Evolutionary conservation across 2,329 filamentous ascomycete genomes (phyloP), one percentile per base, ranked within the genome.

Genomic region (Neurospora sp.): DNA sequence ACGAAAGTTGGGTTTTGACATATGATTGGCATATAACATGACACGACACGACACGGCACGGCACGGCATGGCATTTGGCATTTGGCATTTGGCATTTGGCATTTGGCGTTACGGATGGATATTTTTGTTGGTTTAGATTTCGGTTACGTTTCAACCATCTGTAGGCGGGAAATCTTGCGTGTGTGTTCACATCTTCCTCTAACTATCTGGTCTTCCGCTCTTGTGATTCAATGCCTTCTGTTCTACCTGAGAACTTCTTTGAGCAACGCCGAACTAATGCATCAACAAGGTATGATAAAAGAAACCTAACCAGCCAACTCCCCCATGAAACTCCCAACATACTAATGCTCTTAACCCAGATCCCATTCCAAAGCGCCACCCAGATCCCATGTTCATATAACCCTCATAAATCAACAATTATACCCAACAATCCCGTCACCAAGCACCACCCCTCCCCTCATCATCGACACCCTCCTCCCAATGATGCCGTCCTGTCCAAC

Each of bases 401-500:
- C 41, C 57, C 38, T 28, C 3, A 41, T 52, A 17, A 62, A 62
- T 62, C 23, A 62, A 10, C 68, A 73, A 41, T 77, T 77, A 28
- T 73, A 76, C 57, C 75, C 75, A 1, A 77, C 74, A 33, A 77
- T 74, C 11, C 75, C 75, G 36, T 77, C 75, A 2, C 69, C 75
- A 23, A 76, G 38, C 39, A 75, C 12, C 46, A 71, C 66, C 4
- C 57, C 66, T 0, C 67, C 71, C 10, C 46, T 62, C 33, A 66
- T 68, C 73, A 77, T 73, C 33, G 74, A 74, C n/a, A 76, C 75
- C 23, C 75, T 68, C 17, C 75, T 70, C 4, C 75, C 75, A 39
- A 77, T 76, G 71, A 77, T 77, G 12, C 75, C 75, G 28, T 72
- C 71, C 2, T 69, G 38, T 0, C 75, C 75, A 28, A 77, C 73